Evolutionary conservation across 1,284 basidiomycete species (phyloP), one percentile per base, ranked within the genome.

Genomic region (Sporisorium iseilematis-ciliati): DNA sequence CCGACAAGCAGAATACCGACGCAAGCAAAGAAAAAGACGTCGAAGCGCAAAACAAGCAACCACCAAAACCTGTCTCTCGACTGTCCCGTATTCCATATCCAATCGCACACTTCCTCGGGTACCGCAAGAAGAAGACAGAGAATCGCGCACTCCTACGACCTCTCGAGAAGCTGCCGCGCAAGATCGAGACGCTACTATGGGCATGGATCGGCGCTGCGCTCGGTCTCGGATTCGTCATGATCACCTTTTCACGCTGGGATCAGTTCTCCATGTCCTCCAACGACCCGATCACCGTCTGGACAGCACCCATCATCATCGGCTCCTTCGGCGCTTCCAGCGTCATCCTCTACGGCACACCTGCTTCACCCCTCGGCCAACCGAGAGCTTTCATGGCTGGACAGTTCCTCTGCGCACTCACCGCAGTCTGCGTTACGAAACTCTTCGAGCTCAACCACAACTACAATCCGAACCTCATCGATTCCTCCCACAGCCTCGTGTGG

Each of bases 311-410:
- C 63, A 58, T 79, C 41, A 71, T 79, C 48, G 78, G 78, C 46
- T 75, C 71, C 20, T 79, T 79, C 23, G 78, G 78, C 51, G 78
- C 78, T 40, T 71, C 69, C 6, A 65, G 67, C 43, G 74, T 79
- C 53, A 72, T 79, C 38, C 70, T 79, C 48, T 79, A 77, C 58
- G 78, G 71, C 40, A 64, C 71, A 3, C 78, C 78, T 10, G 65
- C 72, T 10, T 74, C 70, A 1, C 78, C 78, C 0, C 57, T 79
- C 11, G 68, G 67, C 26, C 78, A 79, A 52, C 78, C 78, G 1
- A 63, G 62, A 23, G 60, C 65, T 1, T 79, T 79, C 31, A 55
- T 78, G 4, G 68, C 61, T 0, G 78, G 78, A 14, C 78, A 79
- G 35, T 72, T 75, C 33, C 51, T 79, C 52, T 77, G 42, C 2